These are phyloP conservation scores for Phytophthora cactorum DNA, from an alignment of 352 stramenopile genomes.

Conservation along the genomic window DNA sequence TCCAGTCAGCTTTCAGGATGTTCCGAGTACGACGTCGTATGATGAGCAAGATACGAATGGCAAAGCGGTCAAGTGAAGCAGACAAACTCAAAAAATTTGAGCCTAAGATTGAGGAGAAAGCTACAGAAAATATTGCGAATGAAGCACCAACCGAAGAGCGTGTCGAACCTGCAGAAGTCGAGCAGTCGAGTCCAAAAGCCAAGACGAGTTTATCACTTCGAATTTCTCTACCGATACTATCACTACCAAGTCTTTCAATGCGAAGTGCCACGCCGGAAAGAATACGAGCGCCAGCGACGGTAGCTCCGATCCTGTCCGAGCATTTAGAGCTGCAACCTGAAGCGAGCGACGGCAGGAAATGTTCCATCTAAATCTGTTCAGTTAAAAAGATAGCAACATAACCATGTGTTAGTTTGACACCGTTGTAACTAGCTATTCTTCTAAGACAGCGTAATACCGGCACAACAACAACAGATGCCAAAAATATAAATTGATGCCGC, in stretches of 20 bases:
- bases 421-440: too few species aligned
- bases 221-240: slow-evolving; percentile 4
- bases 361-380: slow-evolving; percentile 20
- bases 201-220: slow-evolving; percentile 8
- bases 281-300: slow-evolving; percentile 18
- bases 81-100: slow-evolving; percentile 11
- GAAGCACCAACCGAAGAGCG: slow-evolving; percentile 4
- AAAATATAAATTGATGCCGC: too few species aligned
- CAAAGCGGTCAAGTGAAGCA: slow-evolving; percentile 9
- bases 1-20: slow-evolving; percentile 74
- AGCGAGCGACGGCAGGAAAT: slow-evolving; percentile 28
- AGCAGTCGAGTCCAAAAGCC: slow-evolving; percentile 2
- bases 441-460: too few species aligned
- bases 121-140: not conserved
- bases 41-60: slow-evolving; percentile 19
- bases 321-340: slow-evolving; percentile 36
- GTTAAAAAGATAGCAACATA: not conserved
- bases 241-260: slow-evolving; percentile 7
- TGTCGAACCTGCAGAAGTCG: not conserved
- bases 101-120: not conserved
- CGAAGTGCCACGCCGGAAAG: slow-evolving; percentile 17
- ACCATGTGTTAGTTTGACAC: too few species aligned
- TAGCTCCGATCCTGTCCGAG: slow-evolving; percentile 30
- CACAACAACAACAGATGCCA: too few species aligned
- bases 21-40: slow-evolving; percentile 47